A percentile compares a stretch with the other conserved stretches of the same genome.
Conservation (phyloP, 2,329 filamentous ascomycete species). For the Exophiala calicioides region DNA sequence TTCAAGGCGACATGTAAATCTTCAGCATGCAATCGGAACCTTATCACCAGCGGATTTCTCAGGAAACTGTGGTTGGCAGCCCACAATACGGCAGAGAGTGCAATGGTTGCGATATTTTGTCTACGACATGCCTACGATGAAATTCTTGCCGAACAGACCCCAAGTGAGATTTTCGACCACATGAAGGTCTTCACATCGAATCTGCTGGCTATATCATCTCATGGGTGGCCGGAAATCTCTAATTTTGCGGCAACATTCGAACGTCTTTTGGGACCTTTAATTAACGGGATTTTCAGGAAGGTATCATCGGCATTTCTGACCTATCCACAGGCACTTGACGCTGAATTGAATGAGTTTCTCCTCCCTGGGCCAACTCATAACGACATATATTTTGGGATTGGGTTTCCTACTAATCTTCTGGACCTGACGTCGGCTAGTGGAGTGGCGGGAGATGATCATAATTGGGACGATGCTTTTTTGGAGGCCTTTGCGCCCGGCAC, state of each 20-base stretch:
- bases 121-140: slow-evolving; percentile 30
- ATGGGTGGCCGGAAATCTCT: slow-evolving; percentile 32
- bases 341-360: slow-evolving; percentile 16
- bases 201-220: slow-evolving; percentile 30
- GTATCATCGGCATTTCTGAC: slow-evolving; percentile 1
- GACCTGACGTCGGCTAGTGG: not conserved
- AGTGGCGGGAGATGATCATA: slow-evolving; percentile 4
- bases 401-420: not conserved
- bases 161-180: slow-evolving; percentile 31
- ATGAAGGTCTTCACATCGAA: slow-evolving; percentile 33
- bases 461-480: slow-evolving; percentile 4
- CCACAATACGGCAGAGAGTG: slow-evolving; percentile 23
- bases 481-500: slow-evolving; percentile 2
- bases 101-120: slow-evolving; percentile 31
- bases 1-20: slow-evolving; percentile 20
- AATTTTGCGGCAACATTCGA: slow-evolving; percentile 27
- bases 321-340: slow-evolving; percentile 15
- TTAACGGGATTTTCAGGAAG: slow-evolving; percentile 29
- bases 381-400: slow-evolving; percentile 4
- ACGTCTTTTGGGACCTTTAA: slow-evolving; percentile 29
- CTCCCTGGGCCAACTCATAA: slow-evolving; percentile 8
- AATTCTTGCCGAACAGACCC: slow-evolving; percentile 23
- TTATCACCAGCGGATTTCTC: slow-evolving; percentile 18
- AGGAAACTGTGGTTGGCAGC: slow-evolving; percentile 19
- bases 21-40: slow-evolving; percentile 7